These are phyloP conservation scores for Tulasnella sp. DNA, from an alignment of 768 basidiomycete genomes.

Conservation along the genomic window DNA sequence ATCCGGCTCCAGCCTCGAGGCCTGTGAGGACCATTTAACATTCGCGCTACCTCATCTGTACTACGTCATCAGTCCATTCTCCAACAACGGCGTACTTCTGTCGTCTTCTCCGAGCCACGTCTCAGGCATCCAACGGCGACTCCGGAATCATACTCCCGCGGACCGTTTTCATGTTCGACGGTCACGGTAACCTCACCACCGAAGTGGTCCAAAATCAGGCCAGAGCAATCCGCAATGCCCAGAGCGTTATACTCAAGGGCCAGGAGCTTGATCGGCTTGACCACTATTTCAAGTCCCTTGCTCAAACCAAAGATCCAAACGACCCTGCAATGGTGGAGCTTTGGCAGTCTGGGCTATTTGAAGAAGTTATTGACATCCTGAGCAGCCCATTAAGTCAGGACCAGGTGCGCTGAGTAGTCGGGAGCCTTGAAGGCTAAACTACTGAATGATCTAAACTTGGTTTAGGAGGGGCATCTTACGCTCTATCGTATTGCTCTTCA, in stretches of 20 bases:
- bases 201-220: background rate
- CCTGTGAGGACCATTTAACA: background rate
- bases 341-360: background rate
- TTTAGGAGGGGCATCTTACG: background rate
- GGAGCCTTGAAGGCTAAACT: background rate
- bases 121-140: background rate
- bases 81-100: background rate
- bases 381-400: background rate
- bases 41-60: background rate
- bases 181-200: background rate
- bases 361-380: background rate
- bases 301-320: background rate
- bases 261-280: background rate
- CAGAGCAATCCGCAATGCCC: background rate
- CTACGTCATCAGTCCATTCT: background rate
- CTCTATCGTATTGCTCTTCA: background rate
- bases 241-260: background rate
- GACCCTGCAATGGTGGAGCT: background rate
- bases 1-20: background rate
- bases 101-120: background rate
- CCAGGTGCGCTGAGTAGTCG: background rate
- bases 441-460: background rate
- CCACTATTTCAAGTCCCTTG: background rate
- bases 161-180: background rate
- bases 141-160: background rate